A percentile compares a stretch with the other conserved stretches of the same genome.
Conservation (phyloP, 805 yeast species). For the Wickerhamomyces ciferrii region DNA sequence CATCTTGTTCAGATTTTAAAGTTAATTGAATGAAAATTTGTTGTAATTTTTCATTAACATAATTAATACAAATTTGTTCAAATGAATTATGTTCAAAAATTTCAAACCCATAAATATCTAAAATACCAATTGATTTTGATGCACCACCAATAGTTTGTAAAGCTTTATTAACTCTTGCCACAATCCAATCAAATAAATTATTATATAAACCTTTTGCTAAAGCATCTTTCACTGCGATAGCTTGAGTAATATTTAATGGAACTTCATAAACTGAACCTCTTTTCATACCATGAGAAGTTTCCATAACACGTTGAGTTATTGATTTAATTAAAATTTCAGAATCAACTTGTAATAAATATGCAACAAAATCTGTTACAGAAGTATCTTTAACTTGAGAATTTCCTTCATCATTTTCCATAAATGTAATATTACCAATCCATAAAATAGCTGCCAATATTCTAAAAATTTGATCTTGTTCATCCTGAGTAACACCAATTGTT, state of each 20-base stretch:
- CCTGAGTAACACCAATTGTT: conserved; percentile 74
- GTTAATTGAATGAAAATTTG: conserved; percentile 96
- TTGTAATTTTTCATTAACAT: conserved; percentile 92
- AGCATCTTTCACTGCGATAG: conserved; percentile 92
- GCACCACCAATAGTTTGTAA: conserved; percentile 49
- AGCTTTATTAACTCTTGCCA: conserved; percentile 80
- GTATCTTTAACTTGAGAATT: conserved; percentile 78
- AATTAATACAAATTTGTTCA: conserved; percentile 93
- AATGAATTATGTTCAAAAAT: conserved; percentile 93
- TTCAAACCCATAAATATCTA: conserved; percentile 95
- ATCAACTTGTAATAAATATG: conserved; percentile 81
- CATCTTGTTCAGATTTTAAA: conserved; percentile 95
- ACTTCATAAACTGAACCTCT: conserved; percentile 94
- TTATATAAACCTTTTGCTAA: conserved; percentile 91
- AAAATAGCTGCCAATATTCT: conserved; percentile 76
- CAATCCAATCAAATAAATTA: conserved; percentile 95
- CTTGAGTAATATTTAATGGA: conserved; percentile 88
- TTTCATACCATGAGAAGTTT: conserved; percentile 83
- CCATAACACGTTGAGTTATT: conserved; percentile 75
- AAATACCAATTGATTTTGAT: conserved; percentile 78
- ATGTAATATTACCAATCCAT: conserved; percentile 93
- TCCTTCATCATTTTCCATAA: conserved; percentile 82
- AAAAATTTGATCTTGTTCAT: conserved; percentile 89
- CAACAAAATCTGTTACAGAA: conserved; percentile 92
- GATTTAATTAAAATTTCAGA: conserved; percentile 61